Evolutionary conservation across 1,284 basidiomycete genomes (phyloP), one percentile per base, ranked within the genome.

Genomic region (Apiotrichum sp.): DNA sequence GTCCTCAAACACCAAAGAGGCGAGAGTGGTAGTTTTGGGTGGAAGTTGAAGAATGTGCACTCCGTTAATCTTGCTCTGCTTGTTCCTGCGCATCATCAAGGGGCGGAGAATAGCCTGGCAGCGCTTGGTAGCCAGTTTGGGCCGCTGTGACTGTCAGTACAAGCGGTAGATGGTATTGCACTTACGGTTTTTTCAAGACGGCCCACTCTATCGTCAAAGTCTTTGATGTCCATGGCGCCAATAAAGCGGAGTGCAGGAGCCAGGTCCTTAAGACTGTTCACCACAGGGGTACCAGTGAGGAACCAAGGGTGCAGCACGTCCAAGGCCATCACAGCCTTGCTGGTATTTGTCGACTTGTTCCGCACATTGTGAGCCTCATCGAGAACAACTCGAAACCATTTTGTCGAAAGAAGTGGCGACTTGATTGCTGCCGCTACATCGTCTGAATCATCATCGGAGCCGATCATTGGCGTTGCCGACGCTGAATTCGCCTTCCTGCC

Each of bases 341-440:
- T 62, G 0, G 66, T 65, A 39, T 62, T 65, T 0, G 74, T 77
- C 2, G 53, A 54, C 41, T 61, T 65, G 57, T 77, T 78, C 31
- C 76, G 63, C 22, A 66, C 63, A 32, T 64, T 57, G 45, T 70
- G 76, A 1, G 76, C 75, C 56, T 79, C 78, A 56, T 79, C 78
- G 11, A 78, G 61, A 35, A 78, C 68, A 46, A 78, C 66, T 14
- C 78, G 65, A 58, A 71, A 78, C 68, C 71, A 77, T 7, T 66
- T 56, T 31, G 69, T 61, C 31, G 67, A 52, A 38, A 73, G 67
- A 3, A 76, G 53, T 4, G 72, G 69, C 1, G 72, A 74, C 22
- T 22, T 22, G 22, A 22, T 22, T 46, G 62, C 65, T 59, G 22
- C 53, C 48, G 16, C 22, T 22, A 22, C 22, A 22, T 56, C 56